Percentiles rank a stretch among this genome's conserved stretches.
Conservation (phyloP, 805 yeast species). For the Lipomyces sp. region DNA sequence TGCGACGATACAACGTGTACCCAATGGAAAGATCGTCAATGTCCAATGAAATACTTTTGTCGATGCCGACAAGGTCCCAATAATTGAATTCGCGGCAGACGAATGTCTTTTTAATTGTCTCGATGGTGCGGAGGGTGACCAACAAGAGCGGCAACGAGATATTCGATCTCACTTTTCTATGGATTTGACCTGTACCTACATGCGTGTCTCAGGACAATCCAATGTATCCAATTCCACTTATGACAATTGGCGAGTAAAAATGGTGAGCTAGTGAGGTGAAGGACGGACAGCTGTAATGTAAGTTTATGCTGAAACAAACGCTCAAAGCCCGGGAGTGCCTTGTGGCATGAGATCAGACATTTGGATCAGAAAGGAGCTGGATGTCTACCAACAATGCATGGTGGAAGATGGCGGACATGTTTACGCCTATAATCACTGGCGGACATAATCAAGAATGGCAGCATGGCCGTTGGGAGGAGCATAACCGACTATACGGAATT, state of each 20-base stretch:
- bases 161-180: conserved; percentile 46
- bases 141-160: conserved; percentile 46
- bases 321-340: too few species aligned
- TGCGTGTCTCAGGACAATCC: conserved; percentile 38
- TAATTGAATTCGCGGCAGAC: conserved; percentile 46
- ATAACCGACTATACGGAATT: too few species aligned
- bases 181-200: conserved; percentile 40
- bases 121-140: conserved; percentile 51
- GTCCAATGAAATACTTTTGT: conserved; percentile 6
- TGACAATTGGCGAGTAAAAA: conserved; percentile 21
- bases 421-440: too few species aligned
- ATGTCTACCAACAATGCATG: too few species aligned
- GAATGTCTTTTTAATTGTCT: conserved; percentile 48
- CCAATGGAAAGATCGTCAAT: background rate
- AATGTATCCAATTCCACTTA: conserved; percentile 23
- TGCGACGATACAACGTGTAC: conserved; percentile 1
- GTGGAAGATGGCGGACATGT: too few species aligned
- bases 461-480: too few species aligned
- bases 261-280: conserved; percentile 18
- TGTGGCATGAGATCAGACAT: too few species aligned
- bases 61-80: conserved; percentile 33
- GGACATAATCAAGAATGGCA: too few species aligned
- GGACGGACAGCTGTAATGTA: conserved; percentile 8
- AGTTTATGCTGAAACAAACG: too few species aligned
- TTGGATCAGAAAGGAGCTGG: too few species aligned